Evolutionary conservation across 2,329 filamentous ascomycete species (phyloP), one percentile per base, ranked within the genome.

Genomic region (Helotiales sp.): DNA sequence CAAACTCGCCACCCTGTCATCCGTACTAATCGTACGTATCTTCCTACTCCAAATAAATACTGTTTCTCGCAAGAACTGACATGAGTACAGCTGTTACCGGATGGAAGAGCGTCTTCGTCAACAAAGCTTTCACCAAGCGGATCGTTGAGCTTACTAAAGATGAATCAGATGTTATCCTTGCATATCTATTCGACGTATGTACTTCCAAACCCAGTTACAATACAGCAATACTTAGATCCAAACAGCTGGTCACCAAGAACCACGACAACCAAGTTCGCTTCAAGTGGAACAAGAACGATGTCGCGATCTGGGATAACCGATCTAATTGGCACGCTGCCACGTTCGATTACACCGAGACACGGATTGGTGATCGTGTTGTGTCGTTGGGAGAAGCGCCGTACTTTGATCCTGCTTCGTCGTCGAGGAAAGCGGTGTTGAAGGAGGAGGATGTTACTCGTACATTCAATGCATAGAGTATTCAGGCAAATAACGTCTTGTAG

Each of bases 341-440:
- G 0, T 86, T 82, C 61, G 86, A 89, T 63, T 88, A 87, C 12
- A 74, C 75, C 29, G 78, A 75, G 10, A 71, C 73, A 13, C 70
- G 81, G 60, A 70, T 72, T 62, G 74, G 77, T 42, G 72, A 81
- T 66, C 67, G 81, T 49, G 72, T 78, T 2, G 78, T 80, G 40
- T 75, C 72, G 51, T 72, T 81, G 27, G 81, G 75, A 17, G 81
- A 76, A 72, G 76, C 69, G 19, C 62, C 91, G 95, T 72, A 88
- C 92, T 40, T 59, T 31, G 59, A 63, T 51, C 17, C 33, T n/a
- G 34, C 31, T 8, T 53, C 52, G 15, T 52, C 15, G 24, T 71
- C 95, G 95, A 0, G 92, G 91, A 58, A 96, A 75, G 80, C 63
- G 96, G 74, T 17, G 77, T 75, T 0, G 80, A 82, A 36, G 22